Evolutionary conservation across 2,329 filamentous ascomycete genomes (phyloP).

Genomic region (Curvularia lunata): DNA sequence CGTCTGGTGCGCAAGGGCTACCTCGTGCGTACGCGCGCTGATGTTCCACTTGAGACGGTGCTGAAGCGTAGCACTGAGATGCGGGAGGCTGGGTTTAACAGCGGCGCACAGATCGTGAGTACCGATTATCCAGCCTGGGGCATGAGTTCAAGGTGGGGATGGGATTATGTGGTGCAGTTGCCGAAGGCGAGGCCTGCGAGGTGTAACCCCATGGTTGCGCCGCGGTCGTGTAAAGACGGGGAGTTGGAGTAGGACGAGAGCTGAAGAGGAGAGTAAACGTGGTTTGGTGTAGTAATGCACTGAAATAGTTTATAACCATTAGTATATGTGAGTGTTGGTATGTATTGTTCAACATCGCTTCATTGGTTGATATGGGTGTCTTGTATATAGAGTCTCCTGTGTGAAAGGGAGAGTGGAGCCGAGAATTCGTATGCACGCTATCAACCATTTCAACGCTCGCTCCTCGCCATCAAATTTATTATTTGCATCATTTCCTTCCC

Average conservation of each 20-base stretch:
- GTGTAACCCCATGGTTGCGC: slow-evolving; percentile 50
- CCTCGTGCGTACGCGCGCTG: slow-evolving; percentile 58
- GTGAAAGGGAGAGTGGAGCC: too few relatives aligned
- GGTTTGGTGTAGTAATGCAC: too few relatives aligned
- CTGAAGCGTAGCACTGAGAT: slow-evolving; percentile 51
- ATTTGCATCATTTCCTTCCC: too few relatives aligned
- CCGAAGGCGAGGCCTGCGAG: slow-evolving; percentile 39
- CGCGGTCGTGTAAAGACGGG: slow-evolving; percentile 44
- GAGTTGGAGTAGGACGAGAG: slow-evolving; percentile 21
- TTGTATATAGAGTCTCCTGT: too few relatives aligned
- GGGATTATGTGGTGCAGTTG: slow-evolving; percentile 54
- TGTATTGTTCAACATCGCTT: too few relatives aligned
- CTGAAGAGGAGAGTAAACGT: too few relatives aligned
- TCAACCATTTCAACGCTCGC: too few relatives aligned
- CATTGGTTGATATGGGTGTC: too few relatives aligned
- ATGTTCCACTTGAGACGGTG: slow-evolving; percentile 56
- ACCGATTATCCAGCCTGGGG: slow-evolving; percentile 58
- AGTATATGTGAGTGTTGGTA: too few relatives aligned
- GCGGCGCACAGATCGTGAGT: slow-evolving; percentile 59
- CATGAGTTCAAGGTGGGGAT: slow-evolving; percentile 56
- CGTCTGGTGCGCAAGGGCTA: slow-evolving; percentile 56
- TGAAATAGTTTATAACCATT: too few relatives aligned
- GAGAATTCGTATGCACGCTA: too few relatives aligned
- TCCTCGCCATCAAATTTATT: too few relatives aligned
- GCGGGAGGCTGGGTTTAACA: slow-evolving; percentile 53